Base-by-base conservation (phyloP, 2,329 filamentous ascomycete genomes). In the Calonectria pauciramosa region DNA sequence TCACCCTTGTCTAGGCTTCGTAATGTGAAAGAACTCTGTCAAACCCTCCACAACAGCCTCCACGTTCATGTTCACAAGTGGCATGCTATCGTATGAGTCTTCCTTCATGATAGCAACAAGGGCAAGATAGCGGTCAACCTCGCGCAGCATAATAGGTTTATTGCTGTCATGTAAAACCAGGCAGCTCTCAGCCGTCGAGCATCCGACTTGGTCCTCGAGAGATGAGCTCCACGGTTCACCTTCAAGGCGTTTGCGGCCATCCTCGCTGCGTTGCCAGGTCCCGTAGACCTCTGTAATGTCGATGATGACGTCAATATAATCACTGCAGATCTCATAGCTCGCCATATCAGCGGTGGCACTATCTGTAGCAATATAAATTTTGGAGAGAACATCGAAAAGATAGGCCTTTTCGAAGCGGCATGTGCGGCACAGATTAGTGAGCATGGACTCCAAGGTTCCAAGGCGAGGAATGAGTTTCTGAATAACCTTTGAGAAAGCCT, bases 391-490 rank as follows among this genome's bases (percentile, higher is more conserved):
- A 83, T 99, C 97, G 83, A 99, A 99, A 9, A 99, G 92, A 84
- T 99, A 99, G 4, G 96, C 96, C 86, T 99, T 99, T 84, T 99
- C 96, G 83, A 99, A 98, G 63, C 95, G 94, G 83, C 96, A 99
- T 18, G 95, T 97, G 75, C 94, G 95, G 86, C 95, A 97, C 52
- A 99, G 91, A 78, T 96, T 97, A 82, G 97, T 98, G 81, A 99
- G 93, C 85, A 99, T 91, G 66, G 96, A 94, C 86, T 99, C 97
- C 71, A 99, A 92, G 32, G 96, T 97, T 8, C 96, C 95, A 10
- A 99, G 91, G 76, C 98, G 95, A 0, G 97, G 96, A 67, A 99
- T 96, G 36, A 99, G 91, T 85, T 98, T 98, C 86, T 99, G 97
- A 77, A 99, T 98, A 76, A 99, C 96, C 85, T 98, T 98, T 87